Evolutionary conservation across 305 asterid species (phyloP).

Genomic region (Rubia balearica): DNA sequence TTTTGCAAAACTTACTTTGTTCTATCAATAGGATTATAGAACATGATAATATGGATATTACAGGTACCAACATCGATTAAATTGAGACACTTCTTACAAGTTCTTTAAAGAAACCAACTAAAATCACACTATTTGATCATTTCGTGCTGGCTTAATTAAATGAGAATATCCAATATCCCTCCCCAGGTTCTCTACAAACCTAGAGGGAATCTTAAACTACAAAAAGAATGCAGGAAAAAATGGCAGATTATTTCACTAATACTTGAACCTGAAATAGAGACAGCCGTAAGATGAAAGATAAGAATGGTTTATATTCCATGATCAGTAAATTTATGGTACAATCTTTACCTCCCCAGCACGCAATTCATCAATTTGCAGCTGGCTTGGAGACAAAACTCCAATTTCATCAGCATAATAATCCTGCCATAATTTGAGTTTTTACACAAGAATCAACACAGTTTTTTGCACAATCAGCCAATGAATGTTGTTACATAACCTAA

Average conservation of each 20-base stretch:
- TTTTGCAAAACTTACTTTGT: no score
- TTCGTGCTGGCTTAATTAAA: not conserved
- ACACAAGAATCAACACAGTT: constrained; percentile 25
- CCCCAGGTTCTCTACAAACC: not conserved
- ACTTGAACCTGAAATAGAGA: not conserved
- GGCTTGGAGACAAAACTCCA: constrained; percentile 91
- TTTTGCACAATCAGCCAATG: constrained; percentile 13
- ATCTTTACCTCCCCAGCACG: constrained; percentile 82
- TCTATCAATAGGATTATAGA: no score
- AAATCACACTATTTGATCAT: not conserved
- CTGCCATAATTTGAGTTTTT: constrained; percentile 36
- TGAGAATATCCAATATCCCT: not conserved
- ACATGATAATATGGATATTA: not conserved
- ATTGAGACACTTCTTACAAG: not conserved
- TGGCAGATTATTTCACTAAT: no score
- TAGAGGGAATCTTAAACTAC: not conserved
- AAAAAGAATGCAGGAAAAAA: not conserved
- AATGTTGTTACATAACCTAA: not conserved
- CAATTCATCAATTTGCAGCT: constrained; percentile 74
- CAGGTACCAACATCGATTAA: not conserved
- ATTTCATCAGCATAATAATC: constrained; percentile 95
- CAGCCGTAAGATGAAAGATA: not conserved
- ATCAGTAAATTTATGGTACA: constrained; percentile 11
- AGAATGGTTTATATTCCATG: not conserved
- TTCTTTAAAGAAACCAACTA: not conserved